phyloP scores from a whole-genome alignment of 1,284 basidiomycete genomes.

The Microbotryum scabiosae region DNA sequence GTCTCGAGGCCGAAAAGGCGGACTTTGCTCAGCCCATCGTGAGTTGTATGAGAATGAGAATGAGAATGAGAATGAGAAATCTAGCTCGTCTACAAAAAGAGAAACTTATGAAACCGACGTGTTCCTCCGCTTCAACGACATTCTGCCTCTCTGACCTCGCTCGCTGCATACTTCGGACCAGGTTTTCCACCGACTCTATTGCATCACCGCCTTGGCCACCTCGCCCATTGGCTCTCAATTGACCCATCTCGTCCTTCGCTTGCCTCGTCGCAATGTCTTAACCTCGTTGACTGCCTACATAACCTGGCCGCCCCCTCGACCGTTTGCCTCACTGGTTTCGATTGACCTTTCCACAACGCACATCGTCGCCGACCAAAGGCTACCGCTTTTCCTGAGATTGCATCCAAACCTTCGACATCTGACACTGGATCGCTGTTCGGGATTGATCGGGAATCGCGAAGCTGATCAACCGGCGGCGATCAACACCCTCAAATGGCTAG shows the following conservation, averaged over 20 bases:
- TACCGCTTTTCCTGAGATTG: constrained; percentile 15
- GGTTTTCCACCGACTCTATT: constrained; percentile 33
- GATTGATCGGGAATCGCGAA: constrained; percentile 15
- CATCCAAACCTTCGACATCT: constrained; percentile 8
- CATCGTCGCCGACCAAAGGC: constrained; percentile 13
- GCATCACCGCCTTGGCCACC: constrained; percentile 22
- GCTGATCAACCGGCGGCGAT: constrained; percentile 12
- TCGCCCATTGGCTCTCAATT: constrained; percentile 26
- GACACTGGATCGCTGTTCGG: constrained; percentile 23
- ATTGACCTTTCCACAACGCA: constrained; percentile 33
- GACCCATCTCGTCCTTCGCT: constrained; percentile 25
- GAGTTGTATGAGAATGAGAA: neutral
- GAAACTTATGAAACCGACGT: too few species aligned
- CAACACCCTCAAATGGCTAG: constrained; percentile 23
- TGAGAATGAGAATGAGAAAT: too few species aligned
- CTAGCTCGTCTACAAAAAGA: too few species aligned
- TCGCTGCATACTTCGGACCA: neutral
- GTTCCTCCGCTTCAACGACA: neutral
- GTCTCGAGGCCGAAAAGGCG: constrained; percentile 12
- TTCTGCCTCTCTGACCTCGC: neutral
- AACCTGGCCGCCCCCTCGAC: constrained; percentile 6
- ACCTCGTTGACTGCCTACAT: constrained; percentile 23
- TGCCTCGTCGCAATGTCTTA: constrained; percentile 31
- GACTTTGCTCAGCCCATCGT: constrained; percentile 33
- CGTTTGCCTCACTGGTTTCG: constrained; percentile 22